A percentile compares a stretch with the other conserved stretches of the same genome.
Conservation (phyloP, 1,284 basidiomycete species). For the Cronartium quercuum region DNA sequence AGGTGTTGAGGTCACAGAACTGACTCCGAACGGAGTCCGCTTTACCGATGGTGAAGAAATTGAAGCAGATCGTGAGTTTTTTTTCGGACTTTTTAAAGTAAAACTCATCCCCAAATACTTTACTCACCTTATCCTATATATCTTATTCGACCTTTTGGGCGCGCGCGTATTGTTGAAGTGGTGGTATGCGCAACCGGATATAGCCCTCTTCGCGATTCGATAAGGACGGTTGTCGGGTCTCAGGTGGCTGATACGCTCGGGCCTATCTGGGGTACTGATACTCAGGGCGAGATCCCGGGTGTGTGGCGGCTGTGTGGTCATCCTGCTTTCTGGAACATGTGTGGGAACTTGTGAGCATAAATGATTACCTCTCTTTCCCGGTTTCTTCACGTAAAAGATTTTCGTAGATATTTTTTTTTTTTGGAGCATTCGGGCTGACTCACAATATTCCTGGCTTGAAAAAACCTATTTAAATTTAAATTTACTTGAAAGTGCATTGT, state of each 20-base stretch:
- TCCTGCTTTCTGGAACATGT: slow-evolving; percentile 26
- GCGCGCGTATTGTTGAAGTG: background rate
- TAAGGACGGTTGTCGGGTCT: slow-evolving; percentile 53
- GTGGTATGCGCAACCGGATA: slow-evolving; percentile 43
- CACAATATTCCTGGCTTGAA: background rate
- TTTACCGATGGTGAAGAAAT: slow-evolving; percentile 40
- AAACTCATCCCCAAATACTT: background rate
- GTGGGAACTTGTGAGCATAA: slow-evolving; percentile 22
- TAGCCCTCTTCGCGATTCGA: slow-evolving; percentile 44
- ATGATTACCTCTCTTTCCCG: no score
- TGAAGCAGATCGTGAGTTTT: slow-evolving; percentile 52
- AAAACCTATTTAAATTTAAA: background rate
- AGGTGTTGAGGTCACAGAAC: slow-evolving; percentile 37
- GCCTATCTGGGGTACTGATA: slow-evolving; percentile 58
- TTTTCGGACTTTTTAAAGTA: slow-evolving; percentile 56
- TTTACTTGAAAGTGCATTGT: background rate
- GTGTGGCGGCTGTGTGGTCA: slow-evolving; percentile 33
- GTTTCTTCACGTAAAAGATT: no score
- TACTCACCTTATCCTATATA: background rate
- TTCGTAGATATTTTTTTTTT: no score
- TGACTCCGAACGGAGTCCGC: slow-evolving; percentile 34
- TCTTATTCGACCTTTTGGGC: background rate
- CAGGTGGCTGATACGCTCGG: slow-evolving; percentile 54
- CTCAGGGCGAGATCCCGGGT: slow-evolving; percentile 57
- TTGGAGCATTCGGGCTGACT: background rate